Evolutionary conservation across 2,329 filamentous ascomycete species (phyloP).

Genomic region (Colletotrichum eremochloae): DNA sequence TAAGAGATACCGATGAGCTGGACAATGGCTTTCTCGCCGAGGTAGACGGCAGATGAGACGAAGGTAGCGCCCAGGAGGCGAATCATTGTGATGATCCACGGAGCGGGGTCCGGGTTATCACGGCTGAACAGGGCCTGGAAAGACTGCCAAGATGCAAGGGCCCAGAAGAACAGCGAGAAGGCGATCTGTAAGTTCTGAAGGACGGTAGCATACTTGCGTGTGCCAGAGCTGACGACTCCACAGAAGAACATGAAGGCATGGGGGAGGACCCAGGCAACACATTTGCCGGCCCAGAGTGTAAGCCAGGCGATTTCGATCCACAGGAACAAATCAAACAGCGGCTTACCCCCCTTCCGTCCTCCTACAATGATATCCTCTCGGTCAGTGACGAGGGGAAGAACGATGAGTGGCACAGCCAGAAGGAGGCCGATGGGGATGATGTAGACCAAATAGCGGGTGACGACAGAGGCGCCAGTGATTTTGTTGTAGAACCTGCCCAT

Average conservation of each 20-base stretch:
- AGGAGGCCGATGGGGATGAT: slow-evolving; percentile 73
- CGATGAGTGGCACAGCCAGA: slow-evolving; percentile 72
- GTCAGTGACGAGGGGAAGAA: slow-evolving; percentile 62
- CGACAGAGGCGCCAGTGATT: slow-evolving; percentile 72
- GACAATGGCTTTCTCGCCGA: slow-evolving; percentile 83
- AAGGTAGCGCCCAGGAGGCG: slow-evolving; percentile 76
- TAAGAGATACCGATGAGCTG: slow-evolving; percentile 89
- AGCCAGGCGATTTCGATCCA: slow-evolving; percentile 80
- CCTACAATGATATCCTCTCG: slow-evolving; percentile 56
- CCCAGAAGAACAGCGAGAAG: slow-evolving; percentile 78
- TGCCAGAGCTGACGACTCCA: slow-evolving; percentile 77
- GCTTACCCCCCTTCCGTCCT: slow-evolving; percentile 58
- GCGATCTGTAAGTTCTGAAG: slow-evolving; percentile 74
- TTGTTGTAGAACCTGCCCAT: slow-evolving; percentile 76
- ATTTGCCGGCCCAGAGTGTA: slow-evolving; percentile 75
- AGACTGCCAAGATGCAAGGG: slow-evolving; percentile 71
- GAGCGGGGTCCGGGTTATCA: slow-evolving; percentile 45
- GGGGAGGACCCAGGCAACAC: slow-evolving; percentile 72
- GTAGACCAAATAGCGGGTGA: slow-evolving; percentile 77
- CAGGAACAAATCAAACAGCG: slow-evolving; percentile 73
- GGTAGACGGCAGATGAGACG: slow-evolving; percentile 76
- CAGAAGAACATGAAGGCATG: slow-evolving; percentile 76
- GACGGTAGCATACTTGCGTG: slow-evolving; percentile 77
- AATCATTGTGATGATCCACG: slow-evolving; percentile 71
- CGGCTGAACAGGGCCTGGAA: slow-evolving; percentile 68